These are phyloP conservation scores for Blastobotrys malaysiensis DNA, from an alignment of 1,139 yeast species.

Conservation along the genomic window DNA sequence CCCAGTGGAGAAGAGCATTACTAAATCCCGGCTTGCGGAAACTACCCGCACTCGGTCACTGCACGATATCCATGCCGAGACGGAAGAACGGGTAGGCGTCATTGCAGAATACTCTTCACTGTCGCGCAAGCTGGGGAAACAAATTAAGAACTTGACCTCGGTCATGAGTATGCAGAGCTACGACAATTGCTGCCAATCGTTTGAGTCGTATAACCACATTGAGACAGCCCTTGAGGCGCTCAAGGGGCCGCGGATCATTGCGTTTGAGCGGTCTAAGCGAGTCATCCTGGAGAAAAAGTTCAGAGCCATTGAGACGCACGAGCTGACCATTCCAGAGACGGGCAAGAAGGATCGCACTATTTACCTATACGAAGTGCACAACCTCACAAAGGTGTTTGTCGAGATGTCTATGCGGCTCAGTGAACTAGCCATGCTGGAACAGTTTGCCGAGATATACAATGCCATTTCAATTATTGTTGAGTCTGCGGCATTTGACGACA, in stretches of 20 bases:
- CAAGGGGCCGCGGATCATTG: not conserved
- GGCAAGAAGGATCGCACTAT: not conserved
- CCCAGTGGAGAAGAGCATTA: not conserved
- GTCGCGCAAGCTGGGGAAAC: not conserved
- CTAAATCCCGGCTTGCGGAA: not conserved
- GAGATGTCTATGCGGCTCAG: not conserved
- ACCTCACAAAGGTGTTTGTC: not conserved
- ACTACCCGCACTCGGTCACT: not conserved
- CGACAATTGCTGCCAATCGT: not conserved
- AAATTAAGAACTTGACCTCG: not conserved
- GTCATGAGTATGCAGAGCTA: not conserved
- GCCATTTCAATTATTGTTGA: not conserved
- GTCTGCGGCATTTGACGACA: not conserved
- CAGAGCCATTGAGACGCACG: not conserved
- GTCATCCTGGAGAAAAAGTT: not conserved
- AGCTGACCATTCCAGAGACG: not conserved
- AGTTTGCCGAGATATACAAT: not conserved
- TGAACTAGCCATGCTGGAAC: not conserved
- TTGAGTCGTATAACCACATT: not conserved
- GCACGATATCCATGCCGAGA: not conserved
- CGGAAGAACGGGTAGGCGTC: not conserved
- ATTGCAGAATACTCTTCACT: not conserved
- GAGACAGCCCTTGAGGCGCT: not conserved
- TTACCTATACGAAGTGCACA: not conserved
- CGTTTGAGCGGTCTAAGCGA: not conserved